Base-by-base conservation (phyloP, 177 flowering plant genomes). In the Vitis hybrid region DNA sequence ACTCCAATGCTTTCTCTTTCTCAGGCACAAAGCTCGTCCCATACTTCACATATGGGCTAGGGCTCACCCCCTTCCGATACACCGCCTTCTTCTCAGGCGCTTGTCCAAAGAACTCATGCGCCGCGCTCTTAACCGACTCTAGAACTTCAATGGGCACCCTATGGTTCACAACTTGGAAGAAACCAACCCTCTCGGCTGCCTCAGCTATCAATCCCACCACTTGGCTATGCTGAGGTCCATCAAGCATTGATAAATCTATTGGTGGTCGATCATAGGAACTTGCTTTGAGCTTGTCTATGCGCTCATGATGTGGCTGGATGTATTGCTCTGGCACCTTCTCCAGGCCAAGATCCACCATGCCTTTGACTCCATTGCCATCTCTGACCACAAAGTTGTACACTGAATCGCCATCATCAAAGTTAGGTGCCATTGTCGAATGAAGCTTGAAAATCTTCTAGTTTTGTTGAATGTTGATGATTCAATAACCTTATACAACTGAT, bases 81-180 rank as follows among this genome's bases (percentile, higher is more conserved):
- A 71, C 68, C 4, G 72, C 83, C 72, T 81, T 84, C 62, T 69
- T 73, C 48, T 77, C 82, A 3, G 79, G 68, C 4, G 73, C 61
- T 52, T 69, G 80, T 8, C 18, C 62, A n/a, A 81, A 81, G 62
- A 81, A 79, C 5, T 26, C 15, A 32, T 76, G 77, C 0, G 84
- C 80, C 1, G 79, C 56, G 1, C 34, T 68, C 72, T 79, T 83
- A 51, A 83, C 71, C 10, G 62, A 61, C 60, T 81, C 80, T 0
- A 83, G 82, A 68, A 83, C 21, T 52, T 83, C 81, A 13, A 77
- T 32, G 0, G 78, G 73, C 50, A 81, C 74, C 7, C 82, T 82
- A 70, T 83, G 86, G 80, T 83, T 83, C 51, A 81, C 81, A 18
- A 79, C 83, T 51, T 84, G 83, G 64, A 81, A 80, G 74, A 81